Base-by-base conservation (phyloP, 2,329 filamentous ascomycete genomes). In the Claviceps spartinae region DNA sequence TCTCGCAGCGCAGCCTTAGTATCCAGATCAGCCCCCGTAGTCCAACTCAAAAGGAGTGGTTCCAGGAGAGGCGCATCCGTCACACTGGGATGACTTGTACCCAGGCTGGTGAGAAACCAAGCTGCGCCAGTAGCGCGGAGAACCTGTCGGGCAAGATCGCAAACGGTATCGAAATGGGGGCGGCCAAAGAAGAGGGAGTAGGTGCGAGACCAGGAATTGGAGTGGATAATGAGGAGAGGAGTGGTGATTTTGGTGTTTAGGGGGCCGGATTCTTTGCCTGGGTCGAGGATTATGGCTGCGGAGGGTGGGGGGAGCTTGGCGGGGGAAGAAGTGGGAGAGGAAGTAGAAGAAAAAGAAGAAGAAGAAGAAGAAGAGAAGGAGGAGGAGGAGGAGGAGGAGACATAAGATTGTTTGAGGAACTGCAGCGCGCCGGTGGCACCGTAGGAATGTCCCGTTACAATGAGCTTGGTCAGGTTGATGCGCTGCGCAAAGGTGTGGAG, bases 31-130 rank as follows among this genome's bases (percentile, higher is more conserved):
- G 81, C 77, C 0, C 80, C 79, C 0, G 81, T 84, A 0, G 78
- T 78, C 68, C 78, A 76, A 52, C 76, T 73, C 45, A 85, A 69
- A 30, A 85, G 66, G 49, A 75, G 65, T 0, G 82, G 82, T 54
- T 83, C 75, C 7, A 86, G 72, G 2, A 85, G 68, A 0, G 82
- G 81, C 16, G 82, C 82, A 59, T 85, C 82, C 0, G 82, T 84
- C 20, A 83, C 77, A 9, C 75, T 79, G 0, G 82, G 80, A 58
- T 86, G 82, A 0, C 79, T 67, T 0, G 76, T 79, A 36, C 74
- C 73, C 1, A 77, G 60, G 30, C 71, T 72, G 1, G 76, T 79
- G 58, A 78, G 62, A 63, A 79, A 79, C 76, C 76, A 79, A 2
- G 69, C 67, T 4, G 71, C 60, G 46, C 71, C 69, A 14, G 69